Conservation (phyloP, 148 eudicot genomes). For the Mesembryanthemum crystallinum region DNA sequence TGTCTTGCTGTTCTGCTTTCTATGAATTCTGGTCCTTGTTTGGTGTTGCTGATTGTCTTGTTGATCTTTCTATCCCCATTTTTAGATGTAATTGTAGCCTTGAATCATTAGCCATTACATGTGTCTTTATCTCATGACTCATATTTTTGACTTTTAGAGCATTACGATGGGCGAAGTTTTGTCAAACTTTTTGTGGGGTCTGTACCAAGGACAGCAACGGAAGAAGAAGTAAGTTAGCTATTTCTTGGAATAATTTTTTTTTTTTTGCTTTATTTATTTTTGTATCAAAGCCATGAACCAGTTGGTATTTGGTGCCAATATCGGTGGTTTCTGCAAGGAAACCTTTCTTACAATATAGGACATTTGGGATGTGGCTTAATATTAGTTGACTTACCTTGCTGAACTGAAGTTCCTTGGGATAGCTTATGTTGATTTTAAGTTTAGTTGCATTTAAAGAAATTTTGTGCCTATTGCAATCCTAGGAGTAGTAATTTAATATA, state of each 20-base stretch:
- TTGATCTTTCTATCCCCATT: background rate
- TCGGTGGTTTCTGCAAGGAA: background rate
- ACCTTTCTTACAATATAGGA: background rate
- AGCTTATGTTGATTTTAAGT: background rate
- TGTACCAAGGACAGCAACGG: slow-evolving; percentile 81
- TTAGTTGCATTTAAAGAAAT: background rate
- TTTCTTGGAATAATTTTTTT: background rate
- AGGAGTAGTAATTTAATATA: background rate
- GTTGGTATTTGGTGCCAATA: background rate
- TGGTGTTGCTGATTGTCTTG: slow-evolving; percentile 8
- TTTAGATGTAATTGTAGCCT: background rate
- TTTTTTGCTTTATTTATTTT: background rate
- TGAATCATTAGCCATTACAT: background rate
- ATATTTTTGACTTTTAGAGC: slow-evolving; percentile 37
- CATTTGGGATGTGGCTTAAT: background rate
- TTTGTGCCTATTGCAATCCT: background rate
- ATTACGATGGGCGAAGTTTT: slow-evolving; percentile 50
- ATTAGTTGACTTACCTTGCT: background rate
- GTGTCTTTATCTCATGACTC: slow-evolving; percentile 1
- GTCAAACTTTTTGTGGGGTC: slow-evolving; percentile 92
- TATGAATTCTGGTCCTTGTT: background rate
- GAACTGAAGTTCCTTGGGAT: background rate
- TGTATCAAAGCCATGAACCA: too few relatives aligned
- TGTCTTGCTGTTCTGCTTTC: background rate
- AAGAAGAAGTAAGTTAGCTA: slow-evolving; percentile 70